Conservation (phyloP, 2,329 filamentous ascomycete genomes). For the Emergomyces orientalis region DNA sequence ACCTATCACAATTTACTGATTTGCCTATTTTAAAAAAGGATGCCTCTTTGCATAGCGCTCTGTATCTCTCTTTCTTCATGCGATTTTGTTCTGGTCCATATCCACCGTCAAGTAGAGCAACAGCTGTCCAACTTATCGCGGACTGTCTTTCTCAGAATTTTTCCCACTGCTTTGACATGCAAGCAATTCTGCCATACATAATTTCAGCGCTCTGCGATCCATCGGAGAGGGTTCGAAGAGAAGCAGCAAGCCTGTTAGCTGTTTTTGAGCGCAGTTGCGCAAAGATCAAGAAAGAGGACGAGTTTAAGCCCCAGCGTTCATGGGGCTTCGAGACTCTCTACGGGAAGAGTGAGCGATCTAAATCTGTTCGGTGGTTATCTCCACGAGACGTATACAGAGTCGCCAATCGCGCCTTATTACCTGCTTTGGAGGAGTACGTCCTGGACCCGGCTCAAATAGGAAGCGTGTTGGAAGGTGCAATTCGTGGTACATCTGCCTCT, state of each 20-base stretch:
- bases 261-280: slow-evolving; percentile 46
- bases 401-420: slow-evolving; percentile 58
- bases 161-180: slow-evolving; percentile 54
- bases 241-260: slow-evolving; percentile 59
- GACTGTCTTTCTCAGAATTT: slow-evolving; percentile 44
- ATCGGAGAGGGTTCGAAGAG: slow-evolving; percentile 64
- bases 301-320: slow-evolving; percentile 21
- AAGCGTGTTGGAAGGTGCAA: slow-evolving; percentile 50
- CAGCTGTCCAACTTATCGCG: slow-evolving; percentile 59
- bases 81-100: slow-evolving; percentile 64
- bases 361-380: slow-evolving; percentile 48
- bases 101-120: slow-evolving; percentile 57
- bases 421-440: slow-evolving; percentile 73
- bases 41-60: slow-evolving; percentile 48
- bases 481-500: slow-evolving; percentile 43
- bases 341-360: slow-evolving; percentile 43
- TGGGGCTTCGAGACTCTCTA: slow-evolving; percentile 63
- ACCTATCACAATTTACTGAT: slow-evolving; percentile 27
- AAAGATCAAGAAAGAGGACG: slow-evolving; percentile 36
- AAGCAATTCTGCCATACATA: slow-evolving; percentile 73
- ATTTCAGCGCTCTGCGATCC: slow-evolving; percentile 65
- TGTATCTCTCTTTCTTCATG: slow-evolving; percentile 67
- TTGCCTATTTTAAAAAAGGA: slow-evolving; percentile 31
- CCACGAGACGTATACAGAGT: slow-evolving; percentile 51
- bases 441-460: slow-evolving; percentile 66